Conservation (phyloP, 1,284 basidiomycete genomes). For the Flammula alnicola region DNA sequence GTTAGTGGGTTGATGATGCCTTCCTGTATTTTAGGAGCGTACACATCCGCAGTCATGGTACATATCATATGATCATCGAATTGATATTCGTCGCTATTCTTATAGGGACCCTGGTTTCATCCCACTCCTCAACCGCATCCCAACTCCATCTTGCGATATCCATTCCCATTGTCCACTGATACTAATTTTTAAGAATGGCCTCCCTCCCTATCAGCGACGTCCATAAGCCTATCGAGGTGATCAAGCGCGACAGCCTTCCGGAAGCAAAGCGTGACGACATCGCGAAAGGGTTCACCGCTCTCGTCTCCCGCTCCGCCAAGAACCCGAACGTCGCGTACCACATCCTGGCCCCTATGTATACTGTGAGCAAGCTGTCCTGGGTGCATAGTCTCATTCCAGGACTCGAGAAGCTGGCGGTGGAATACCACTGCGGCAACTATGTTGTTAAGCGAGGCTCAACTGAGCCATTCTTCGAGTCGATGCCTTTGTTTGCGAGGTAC, state of each 20-base stretch:
- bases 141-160: not conserved
- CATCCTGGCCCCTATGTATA: constrained; percentile 47
- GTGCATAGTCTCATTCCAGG: constrained; percentile 56
- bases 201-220: constrained; percentile 1
- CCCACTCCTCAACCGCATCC: not conserved
- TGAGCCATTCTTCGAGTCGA: constrained; percentile 75
- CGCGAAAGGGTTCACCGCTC: constrained; percentile 41
- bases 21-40: no score
- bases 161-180: not conserved
- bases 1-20: not conserved
- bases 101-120: not conserved
- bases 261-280: constrained; percentile 36
- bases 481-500: constrained; percentile 75
- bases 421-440: constrained; percentile 69
- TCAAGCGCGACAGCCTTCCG: constrained; percentile 33
- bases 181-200: not conserved
- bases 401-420: constrained; percentile 53
- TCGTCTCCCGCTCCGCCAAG: constrained; percentile 47
- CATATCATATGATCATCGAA: not conserved
- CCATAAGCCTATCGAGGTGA: constrained; percentile 31
- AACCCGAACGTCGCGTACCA: constrained; percentile 43
- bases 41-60: no score
- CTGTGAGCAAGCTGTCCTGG: constrained; percentile 38
- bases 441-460: constrained; percentile 64
- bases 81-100: not conserved